Evolutionary conservation across 345 rosid species (phyloP).

Genomic region (Linum trigynum): DNA sequence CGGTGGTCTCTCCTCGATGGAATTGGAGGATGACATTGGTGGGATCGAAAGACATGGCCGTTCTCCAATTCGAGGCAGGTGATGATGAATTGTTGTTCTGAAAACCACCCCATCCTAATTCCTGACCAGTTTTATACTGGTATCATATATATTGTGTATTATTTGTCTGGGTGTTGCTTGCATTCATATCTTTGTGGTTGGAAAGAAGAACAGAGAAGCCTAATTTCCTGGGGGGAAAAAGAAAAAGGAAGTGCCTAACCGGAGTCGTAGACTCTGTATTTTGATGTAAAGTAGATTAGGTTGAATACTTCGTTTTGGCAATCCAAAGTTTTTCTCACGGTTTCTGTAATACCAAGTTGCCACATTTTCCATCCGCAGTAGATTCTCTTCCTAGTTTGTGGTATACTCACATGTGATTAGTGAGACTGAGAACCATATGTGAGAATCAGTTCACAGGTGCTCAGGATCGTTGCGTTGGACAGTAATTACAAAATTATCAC

Average conservation of each 20-base stretch:
- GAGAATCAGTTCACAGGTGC: not conserved
- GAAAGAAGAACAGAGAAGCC: slow-evolving; percentile 15
- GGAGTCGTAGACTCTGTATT: slow-evolving; percentile 11
- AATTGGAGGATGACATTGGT: slow-evolving; percentile 55
- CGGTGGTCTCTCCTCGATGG: slow-evolving; percentile 55
- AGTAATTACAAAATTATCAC: no score
- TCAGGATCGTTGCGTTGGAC: no score
- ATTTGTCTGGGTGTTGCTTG: slow-evolving; percentile 2
- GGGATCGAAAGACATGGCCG: slow-evolving; percentile 54
- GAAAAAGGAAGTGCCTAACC: slow-evolving; percentile 8
- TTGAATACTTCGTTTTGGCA: slow-evolving; percentile 4
- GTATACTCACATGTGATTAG: no score
- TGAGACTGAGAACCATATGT: slow-evolving; percentile 3
- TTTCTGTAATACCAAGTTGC: slow-evolving; percentile 23
- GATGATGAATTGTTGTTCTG: slow-evolving; percentile 10
- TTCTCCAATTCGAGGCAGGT: slow-evolving; percentile 69
- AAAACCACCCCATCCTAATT: not conserved
- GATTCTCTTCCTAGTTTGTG: slow-evolving; percentile 2
- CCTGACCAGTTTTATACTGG: not conserved
- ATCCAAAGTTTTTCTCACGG: slow-evolving; percentile 13
- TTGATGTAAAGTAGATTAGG: slow-evolving; percentile 29
- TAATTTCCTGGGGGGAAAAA: slow-evolving; percentile 4
- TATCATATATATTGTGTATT: not conserved
- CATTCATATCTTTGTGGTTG: slow-evolving; percentile 18
- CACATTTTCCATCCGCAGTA: slow-evolving; percentile 15